Evolutionary conservation across 1,284 basidiomycete species (phyloP).

Genomic region (Cryptococcus sp.): DNA sequence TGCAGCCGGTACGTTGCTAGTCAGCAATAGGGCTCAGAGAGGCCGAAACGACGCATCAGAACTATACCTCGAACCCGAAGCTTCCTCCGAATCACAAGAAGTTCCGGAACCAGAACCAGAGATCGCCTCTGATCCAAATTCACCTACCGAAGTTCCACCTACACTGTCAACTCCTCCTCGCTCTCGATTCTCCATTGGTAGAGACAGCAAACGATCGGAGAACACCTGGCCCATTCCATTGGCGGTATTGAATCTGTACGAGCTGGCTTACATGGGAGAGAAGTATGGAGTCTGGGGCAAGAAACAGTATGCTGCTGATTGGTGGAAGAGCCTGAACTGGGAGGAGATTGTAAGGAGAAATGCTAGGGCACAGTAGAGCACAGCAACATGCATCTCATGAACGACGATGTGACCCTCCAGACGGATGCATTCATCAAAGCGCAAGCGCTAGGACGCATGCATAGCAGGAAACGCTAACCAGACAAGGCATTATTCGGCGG

Average conservation of each 20-base stretch:
- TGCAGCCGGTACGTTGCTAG: conserved; percentile 82
- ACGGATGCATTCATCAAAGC: no score
- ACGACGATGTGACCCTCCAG: no score
- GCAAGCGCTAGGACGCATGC: no score
- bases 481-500: no score
- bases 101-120: conserved; percentile 3
- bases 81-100: conserved; percentile 22
- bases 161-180: not conserved
- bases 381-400: no score
- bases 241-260: conserved; percentile 79
- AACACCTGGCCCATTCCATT: conserved; percentile 29
- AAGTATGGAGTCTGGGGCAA: conserved; percentile 93
- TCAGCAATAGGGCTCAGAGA: conserved; percentile 51
- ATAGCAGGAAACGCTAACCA: no score
- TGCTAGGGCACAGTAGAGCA: not conserved
- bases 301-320: conserved; percentile 80
- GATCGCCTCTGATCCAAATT: conserved; percentile 2
- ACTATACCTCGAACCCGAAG: not conserved
- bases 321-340: conserved; percentile 91
- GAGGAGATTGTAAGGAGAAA: conserved; percentile 52
- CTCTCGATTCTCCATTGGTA: not conserved
- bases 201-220: conserved; percentile 2
- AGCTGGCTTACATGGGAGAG: conserved; percentile 84
- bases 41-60: conserved; percentile 26
- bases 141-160: conserved; percentile 3